Base-by-base conservation (phyloP, 352 stramenopile species). In the Globisporangium perplexum region DNA sequence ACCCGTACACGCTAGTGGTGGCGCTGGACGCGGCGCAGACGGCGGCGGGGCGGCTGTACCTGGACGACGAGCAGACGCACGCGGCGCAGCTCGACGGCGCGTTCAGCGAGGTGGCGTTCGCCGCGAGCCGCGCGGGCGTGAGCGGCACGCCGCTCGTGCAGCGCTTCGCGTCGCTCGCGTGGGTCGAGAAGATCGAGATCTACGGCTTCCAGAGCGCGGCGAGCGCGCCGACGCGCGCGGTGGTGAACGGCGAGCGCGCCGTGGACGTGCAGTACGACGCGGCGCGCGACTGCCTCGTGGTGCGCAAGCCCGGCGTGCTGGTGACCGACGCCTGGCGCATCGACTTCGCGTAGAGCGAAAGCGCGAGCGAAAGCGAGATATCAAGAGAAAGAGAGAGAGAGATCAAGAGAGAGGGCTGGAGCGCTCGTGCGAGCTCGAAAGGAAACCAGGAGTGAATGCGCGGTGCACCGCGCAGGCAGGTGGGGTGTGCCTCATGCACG, bases 1-100 rank as follows among this genome's bases (percentile, higher is more conserved):
- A 99, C 65, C 97, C 97, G 33, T 97, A 98, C 59, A 99, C 97
- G 43, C 79, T 99, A 11, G 89, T 98, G 35, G 77, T 98, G 58
- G 88, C 96, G 23, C 70, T 98, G 36, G 86, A 98, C 62, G 64
- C 68, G 11, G 60, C 69, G 22, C 75, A 82, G n/a, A 66, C 79
- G 35, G 96, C 96, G 8, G 55, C 56, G 3, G 97, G 97, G 15
- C 53, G 70, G 26, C 74, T 99, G 0, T 99, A 99, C 69, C 80
- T 99, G 49, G 97, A 99, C 65, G 97, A 99, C 61, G 93, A 98
- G 77, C 69, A 79, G 45, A 98, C 84, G n/a, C 70, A 90, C 39
- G 85, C 72, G 28, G 77, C 80, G 33, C 66, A 81, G 47, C 55
- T 76, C 15, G 60, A 85, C 24, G 62, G 68, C 7, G 63, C 63